These are phyloP conservation scores for Apophysomyces sp. DNA, from an alignment of 371 early-diverging fungal species.

Conservation along the genomic window DNA sequence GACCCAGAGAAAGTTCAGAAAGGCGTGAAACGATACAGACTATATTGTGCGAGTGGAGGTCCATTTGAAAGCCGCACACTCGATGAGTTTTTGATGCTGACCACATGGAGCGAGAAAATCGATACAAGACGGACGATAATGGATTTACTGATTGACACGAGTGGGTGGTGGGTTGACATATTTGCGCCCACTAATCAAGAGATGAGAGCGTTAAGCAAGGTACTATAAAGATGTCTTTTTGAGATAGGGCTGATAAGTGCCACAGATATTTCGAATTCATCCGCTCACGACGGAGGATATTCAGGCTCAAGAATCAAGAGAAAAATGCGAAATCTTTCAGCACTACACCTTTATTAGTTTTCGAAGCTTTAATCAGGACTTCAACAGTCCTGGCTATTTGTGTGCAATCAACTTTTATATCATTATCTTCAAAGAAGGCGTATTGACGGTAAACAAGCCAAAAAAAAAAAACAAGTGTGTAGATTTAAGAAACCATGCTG, in stretches of 20 bases:
- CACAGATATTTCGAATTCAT: conserved; percentile 65
- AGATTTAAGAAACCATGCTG: too few relatives aligned
- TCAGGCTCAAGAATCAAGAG: conserved; percentile 85
- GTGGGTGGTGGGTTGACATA: conserved; percentile 89
- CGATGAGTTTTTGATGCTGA: conserved; percentile 33
- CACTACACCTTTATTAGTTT: conserved; percentile 93
- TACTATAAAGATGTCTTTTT: conserved; percentile 10
- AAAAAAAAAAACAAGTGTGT: neutral
- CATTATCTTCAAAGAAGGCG: conserved; percentile 69
- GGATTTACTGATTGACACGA: conserved; percentile 40
- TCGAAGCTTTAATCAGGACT: conserved; percentile 73
- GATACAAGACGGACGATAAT: conserved; percentile 12
- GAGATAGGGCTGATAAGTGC: neutral
- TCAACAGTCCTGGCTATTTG: conserved; percentile 69
- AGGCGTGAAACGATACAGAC: conserved; percentile 49
- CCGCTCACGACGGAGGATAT: conserved; percentile 94
- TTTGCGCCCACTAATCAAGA: conserved; percentile 78
- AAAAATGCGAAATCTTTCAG: conserved; percentile 91
- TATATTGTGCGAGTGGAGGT: conserved; percentile 55
- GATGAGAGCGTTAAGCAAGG: conserved; percentile 71
- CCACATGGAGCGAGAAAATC: conserved; percentile 14
- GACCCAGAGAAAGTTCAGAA: conserved; percentile 28
- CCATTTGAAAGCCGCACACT: conserved; percentile 51
- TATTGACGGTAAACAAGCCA: conserved; percentile 51
- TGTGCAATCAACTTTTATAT: conserved; percentile 84